A percentile compares a stretch with the other conserved stretches of the same genome.
Evolutionary conservation across 2,329 filamentous ascomycete genomes (phyloP).

Genomic region (Aspergillus unguis): DNA sequence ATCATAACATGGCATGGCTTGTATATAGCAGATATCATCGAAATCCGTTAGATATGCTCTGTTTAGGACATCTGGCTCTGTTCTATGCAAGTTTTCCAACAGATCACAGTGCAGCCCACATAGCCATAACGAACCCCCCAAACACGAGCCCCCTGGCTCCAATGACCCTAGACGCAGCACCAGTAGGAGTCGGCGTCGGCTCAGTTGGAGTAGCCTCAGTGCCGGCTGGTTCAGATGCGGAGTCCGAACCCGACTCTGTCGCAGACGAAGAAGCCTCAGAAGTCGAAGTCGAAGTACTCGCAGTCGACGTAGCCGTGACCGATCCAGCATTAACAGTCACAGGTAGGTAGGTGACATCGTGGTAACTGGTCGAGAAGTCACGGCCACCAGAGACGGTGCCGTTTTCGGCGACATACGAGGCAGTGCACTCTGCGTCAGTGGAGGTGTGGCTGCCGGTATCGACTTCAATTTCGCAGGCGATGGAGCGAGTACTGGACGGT

Average conservation of each 20-base stretch:
- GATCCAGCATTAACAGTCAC: constrained; percentile 24
- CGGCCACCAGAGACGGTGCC: too few species aligned
- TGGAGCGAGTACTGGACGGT: too few species aligned
- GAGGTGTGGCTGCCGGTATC: too few species aligned
- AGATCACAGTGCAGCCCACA: background rate
- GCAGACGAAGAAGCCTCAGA: background rate
- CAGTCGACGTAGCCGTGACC: background rate
- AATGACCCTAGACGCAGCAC: constrained; percentile 4
- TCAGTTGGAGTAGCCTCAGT: background rate
- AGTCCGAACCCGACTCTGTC: background rate
- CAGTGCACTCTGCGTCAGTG: too few species aligned
- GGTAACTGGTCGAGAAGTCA: too few species aligned
- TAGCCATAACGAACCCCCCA: constrained; percentile 3
- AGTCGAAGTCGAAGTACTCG: background rate
- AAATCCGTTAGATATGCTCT: too few species aligned
- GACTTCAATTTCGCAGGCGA: too few species aligned
- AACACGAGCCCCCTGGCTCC: constrained; percentile 5
- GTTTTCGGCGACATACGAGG: too few species aligned
- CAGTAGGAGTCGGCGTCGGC: background rate
- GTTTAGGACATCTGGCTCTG: too few species aligned
- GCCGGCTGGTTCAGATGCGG: background rate
- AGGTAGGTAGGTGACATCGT: constrained; percentile 13
- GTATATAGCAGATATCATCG: too few species aligned
- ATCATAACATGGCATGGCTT: too few species aligned
- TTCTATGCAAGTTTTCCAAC: too few species aligned